Percentiles rank a stretch among this genome's conserved stretches.
Conservation (phyloP, 2,329 filamentous ascomycete genomes). For the Phoma herbarum region DNA sequence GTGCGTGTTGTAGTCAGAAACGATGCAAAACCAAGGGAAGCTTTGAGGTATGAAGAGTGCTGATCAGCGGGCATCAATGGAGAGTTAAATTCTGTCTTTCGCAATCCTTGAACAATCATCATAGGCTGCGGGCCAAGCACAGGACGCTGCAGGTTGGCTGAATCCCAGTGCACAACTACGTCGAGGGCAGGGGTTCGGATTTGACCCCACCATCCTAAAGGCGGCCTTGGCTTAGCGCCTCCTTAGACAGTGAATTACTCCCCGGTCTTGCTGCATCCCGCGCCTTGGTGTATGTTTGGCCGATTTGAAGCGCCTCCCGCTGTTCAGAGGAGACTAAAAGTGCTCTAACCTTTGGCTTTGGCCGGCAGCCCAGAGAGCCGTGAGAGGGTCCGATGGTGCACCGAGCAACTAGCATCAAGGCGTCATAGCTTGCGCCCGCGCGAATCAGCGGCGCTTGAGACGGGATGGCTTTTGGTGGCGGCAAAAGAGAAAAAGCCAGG, state of each 20-base stretch:
- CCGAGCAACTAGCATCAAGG: constrained; percentile 29
- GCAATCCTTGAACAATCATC: constrained; percentile 47
- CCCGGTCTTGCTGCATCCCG: constrained; percentile 28
- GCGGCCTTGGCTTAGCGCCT: constrained; percentile 4
- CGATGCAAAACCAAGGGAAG: constrained; percentile 44
- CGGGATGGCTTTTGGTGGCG: constrained; percentile 35
- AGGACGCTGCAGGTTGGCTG: constrained; percentile 44
- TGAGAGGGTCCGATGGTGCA: constrained; percentile 24
- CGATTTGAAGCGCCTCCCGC: constrained; percentile 27
- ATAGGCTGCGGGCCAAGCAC: constrained; percentile 50
- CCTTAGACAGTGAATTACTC: constrained; percentile 20
- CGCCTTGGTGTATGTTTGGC: constrained; percentile 23
- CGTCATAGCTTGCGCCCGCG: constrained; percentile 28
- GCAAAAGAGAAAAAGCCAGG: constrained; percentile 20
- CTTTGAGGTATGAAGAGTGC: constrained; percentile 38
- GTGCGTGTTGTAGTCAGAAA: constrained; percentile 31
- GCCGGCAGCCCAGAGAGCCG: constrained; percentile 31
- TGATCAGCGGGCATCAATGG: constrained; percentile 46
- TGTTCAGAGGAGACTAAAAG: constrained; percentile 12
- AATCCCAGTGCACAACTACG: constrained; percentile 39
- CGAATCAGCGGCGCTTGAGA: constrained; percentile 40
- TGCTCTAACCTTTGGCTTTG: constrained; percentile 15
- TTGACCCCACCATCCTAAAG: background rate
- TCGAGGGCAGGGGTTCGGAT: constrained; percentile 31
- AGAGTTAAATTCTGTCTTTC: constrained; percentile 41